A percentile compares a stretch with the other conserved stretches of the same genome.
These are phyloP conservation scores for Tolypocladium inflatum DNA, from an alignment of 2,329 filamentous ascomycete species.

Conservation along the genomic window DNA sequence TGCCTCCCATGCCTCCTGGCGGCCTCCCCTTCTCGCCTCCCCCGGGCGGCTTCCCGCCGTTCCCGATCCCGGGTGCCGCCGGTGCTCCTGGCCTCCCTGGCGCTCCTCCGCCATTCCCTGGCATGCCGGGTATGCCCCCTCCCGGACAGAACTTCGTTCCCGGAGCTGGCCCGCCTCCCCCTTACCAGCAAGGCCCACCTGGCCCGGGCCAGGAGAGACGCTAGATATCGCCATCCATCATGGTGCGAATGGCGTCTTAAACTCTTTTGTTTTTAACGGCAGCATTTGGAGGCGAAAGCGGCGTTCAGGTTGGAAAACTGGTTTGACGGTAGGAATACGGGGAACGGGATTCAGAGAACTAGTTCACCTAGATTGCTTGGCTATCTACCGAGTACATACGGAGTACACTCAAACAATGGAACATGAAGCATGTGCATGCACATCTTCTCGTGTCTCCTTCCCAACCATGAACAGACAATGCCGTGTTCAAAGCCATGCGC, in stretches of 20 bases:
- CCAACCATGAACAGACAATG: background rate
- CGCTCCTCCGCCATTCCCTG: slow-evolving; percentile 19
- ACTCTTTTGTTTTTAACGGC: slow-evolving; percentile 6
- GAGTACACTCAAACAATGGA: background rate
- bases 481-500: background rate
- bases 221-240: slow-evolving; percentile 10
- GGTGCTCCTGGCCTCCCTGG: slow-evolving; percentile 14
- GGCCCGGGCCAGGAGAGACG: slow-evolving; percentile 30
- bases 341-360: background rate
- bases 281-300: slow-evolving; percentile 19
- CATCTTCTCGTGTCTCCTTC: background rate
- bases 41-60: slow-evolving; percentile 23
- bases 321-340: background rate
- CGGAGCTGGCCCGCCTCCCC: slow-evolving; percentile 19
- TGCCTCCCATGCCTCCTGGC: slow-evolving; percentile 33
- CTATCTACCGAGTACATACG: background rate
- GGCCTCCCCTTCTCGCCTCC: slow-evolving; percentile 27
- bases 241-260: background rate
- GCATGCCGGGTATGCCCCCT: slow-evolving; percentile 27
- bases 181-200: slow-evolving; percentile 25
- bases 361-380: background rate
- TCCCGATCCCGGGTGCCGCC: slow-evolving; percentile 27
- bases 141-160: slow-evolving; percentile 35
- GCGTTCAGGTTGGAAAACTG: slow-evolving; percentile 16
- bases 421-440: background rate